phyloP scores from a whole-genome alignment of 495 filamentous ascomycete genomes.

The Xylaria longipes region DNA sequence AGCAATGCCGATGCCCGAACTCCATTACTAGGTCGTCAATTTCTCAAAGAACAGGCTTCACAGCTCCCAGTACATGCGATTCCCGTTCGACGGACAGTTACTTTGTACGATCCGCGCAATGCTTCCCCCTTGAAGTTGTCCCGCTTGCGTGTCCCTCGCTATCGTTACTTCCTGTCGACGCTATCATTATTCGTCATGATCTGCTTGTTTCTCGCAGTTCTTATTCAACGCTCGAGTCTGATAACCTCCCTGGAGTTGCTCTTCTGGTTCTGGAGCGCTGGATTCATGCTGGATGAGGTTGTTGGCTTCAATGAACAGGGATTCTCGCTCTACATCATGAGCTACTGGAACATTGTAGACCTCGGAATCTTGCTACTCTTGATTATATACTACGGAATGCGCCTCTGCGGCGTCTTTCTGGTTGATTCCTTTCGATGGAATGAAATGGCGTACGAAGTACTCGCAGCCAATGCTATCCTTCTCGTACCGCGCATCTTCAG shows the following conservation, averaged over 20 bases:
- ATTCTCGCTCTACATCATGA: constrained; percentile 93
- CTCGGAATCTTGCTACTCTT: constrained; percentile 86
- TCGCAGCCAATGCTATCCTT: constrained; percentile 87
- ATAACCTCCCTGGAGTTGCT: constrained; percentile 84
- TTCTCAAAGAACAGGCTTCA: constrained; percentile 43
- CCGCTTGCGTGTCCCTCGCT: constrained; percentile 84
- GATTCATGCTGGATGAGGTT: constrained; percentile 95
- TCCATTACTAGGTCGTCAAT: constrained; percentile 51
- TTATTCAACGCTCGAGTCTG: constrained; percentile 68
- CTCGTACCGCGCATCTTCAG: constrained; percentile 91
- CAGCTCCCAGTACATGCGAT: constrained; percentile 42
- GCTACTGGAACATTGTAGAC: constrained; percentile 96
- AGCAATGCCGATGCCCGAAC: constrained; percentile 44
- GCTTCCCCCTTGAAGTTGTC: constrained; percentile 92
- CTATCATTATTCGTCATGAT: constrained; percentile 81
- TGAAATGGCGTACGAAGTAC: constrained; percentile 84
- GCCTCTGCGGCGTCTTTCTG: constrained; percentile 82
- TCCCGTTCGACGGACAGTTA: constrained; percentile 72
- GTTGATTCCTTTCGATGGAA: constrained; percentile 72
- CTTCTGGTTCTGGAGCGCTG: constrained; percentile 97
- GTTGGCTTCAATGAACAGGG: constrained; percentile 93
- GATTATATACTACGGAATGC: constrained; percentile 85
- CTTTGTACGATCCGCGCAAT: constrained; percentile 87
- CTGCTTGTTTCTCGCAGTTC: constrained; percentile 80
- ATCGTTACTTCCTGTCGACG: constrained; percentile 87